These are phyloP conservation scores for Aspergillus biplanus DNA, from an alignment of 495 filamentous ascomycete genomes.

Conservation along the genomic window DNA sequence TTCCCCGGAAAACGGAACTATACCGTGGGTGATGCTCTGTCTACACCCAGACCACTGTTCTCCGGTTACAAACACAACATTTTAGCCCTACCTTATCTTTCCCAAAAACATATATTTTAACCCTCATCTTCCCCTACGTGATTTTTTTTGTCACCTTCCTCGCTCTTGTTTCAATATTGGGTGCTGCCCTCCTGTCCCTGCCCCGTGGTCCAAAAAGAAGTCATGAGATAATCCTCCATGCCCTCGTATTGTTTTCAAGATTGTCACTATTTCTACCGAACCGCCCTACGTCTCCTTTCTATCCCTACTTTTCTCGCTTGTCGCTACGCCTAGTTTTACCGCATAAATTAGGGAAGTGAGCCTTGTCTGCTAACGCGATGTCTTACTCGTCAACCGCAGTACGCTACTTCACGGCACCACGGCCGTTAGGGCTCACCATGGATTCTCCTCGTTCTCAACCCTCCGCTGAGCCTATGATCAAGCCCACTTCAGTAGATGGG, in stretches of 20 bases:
- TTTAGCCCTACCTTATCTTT: background rate
- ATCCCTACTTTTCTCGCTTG: slow-evolving; percentile 76
- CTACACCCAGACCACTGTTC: background rate
- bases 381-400: slow-evolving; percentile 50
- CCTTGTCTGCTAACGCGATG: slow-evolving; percentile 51
- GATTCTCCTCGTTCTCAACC: slow-evolving; percentile 28
- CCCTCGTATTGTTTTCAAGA: slow-evolving; percentile 83
- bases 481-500: slow-evolving; percentile 21
- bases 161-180: background rate
- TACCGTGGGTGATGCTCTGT: slow-evolving; percentile 10
- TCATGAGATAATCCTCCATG: slow-evolving; percentile 57
- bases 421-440: slow-evolving; percentile 59
- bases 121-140: slow-evolving; percentile 5
- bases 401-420: slow-evolving; percentile 64
- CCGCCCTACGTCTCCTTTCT: slow-evolving; percentile 78
- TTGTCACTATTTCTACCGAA: slow-evolving; percentile 92
- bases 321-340: slow-evolving; percentile 62
- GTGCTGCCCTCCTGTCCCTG: slow-evolving; percentile 6
- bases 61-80: slow-evolving; percentile 1
- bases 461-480: slow-evolving; percentile 28
- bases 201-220: slow-evolving; percentile 22
- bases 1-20: slow-evolving; percentile 17
- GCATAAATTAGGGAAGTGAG: slow-evolving; percentile 4
- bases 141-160: background rate
- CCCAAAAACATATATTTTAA: background rate